Evolutionary conservation across 2,329 filamentous ascomycete species (phyloP).

Genomic region (Emergomyces orientalis): DNA sequence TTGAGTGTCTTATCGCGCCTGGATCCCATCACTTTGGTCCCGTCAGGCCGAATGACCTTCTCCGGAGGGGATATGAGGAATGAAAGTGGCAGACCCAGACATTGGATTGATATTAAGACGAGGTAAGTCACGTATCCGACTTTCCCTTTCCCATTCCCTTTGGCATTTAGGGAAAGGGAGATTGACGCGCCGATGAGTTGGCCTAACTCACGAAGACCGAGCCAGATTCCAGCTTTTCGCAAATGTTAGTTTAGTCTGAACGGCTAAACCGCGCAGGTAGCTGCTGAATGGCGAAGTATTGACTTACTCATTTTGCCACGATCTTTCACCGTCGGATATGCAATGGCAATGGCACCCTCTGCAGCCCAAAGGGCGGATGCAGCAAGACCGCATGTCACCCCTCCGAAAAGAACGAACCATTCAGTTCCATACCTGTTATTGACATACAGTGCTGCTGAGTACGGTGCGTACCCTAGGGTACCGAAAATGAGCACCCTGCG

Average conservation of each 20-base stretch:
- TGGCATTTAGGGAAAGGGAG: conserved; percentile 41
- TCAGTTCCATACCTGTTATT: conserved; percentile 39
- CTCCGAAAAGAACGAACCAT: conserved; percentile 40
- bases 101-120: conserved; percentile 37
- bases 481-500: conserved; percentile 32
- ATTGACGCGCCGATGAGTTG: conserved; percentile 45
- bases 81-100: conserved; percentile 37
- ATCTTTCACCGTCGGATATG: conserved; percentile 37
- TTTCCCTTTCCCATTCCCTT: conserved; percentile 34
- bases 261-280: not conserved
- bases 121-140: conserved; percentile 35
- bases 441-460: conserved; percentile 37
- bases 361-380: conserved; percentile 32
- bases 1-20: conserved; percentile 28
- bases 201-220: conserved; percentile 43
- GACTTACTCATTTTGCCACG: conserved; percentile 27
- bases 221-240: conserved; percentile 40
- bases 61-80: conserved; percentile 36
- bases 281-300: not conserved
- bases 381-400: conserved; percentile 34
- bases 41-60: conserved; percentile 37
- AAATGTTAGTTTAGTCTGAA: not conserved
- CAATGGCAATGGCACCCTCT: conserved; percentile 33
- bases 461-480: conserved; percentile 37
- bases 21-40: conserved; percentile 13